These are phyloP conservation scores for Ilyonectria destructans DNA, from an alignment of 2,329 filamentous ascomycete genomes.

Conservation along the genomic window DNA sequence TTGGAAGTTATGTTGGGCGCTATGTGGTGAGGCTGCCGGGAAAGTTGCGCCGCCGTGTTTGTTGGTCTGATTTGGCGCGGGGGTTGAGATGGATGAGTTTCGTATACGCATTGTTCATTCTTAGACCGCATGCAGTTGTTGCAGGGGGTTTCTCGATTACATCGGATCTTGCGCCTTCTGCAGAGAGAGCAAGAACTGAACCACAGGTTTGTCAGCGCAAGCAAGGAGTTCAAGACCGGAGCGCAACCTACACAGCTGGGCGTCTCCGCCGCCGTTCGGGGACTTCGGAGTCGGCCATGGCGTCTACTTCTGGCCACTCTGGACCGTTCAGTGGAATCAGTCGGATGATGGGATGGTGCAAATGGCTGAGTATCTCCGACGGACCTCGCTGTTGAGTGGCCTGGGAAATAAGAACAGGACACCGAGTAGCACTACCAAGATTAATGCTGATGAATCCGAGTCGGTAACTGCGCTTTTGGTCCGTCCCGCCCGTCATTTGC, in stretches of 20 bases:
- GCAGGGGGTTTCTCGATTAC: conserved; percentile 60
- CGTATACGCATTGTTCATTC: conserved; percentile 54
- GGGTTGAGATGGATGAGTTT: conserved; percentile 37
- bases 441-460: neutral
- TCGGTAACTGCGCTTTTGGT: conserved; percentile 30
- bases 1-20: conserved; percentile 22
- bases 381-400: neutral
- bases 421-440: neutral
- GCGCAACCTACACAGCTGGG: conserved; percentile 47
- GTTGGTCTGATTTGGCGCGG: neutral
- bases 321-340: neutral
- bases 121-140: conserved; percentile 60
- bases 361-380: conserved; percentile 10
- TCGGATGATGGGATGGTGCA: neutral
- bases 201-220: neutral
- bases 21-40: fast-evolving
- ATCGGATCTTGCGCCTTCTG: conserved; percentile 62
- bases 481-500: conserved; percentile 29
- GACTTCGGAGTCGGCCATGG: conserved; percentile 34
- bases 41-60: neutral
- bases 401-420: neutral
- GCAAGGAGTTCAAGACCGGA: no score
- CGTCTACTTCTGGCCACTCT: neutral
- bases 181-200: conserved; percentile 60
- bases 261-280: conserved; percentile 49